Evolutionary conservation across 495 filamentous ascomycete genomes (phyloP).

Genomic region (Penicillium arizonense): DNA sequence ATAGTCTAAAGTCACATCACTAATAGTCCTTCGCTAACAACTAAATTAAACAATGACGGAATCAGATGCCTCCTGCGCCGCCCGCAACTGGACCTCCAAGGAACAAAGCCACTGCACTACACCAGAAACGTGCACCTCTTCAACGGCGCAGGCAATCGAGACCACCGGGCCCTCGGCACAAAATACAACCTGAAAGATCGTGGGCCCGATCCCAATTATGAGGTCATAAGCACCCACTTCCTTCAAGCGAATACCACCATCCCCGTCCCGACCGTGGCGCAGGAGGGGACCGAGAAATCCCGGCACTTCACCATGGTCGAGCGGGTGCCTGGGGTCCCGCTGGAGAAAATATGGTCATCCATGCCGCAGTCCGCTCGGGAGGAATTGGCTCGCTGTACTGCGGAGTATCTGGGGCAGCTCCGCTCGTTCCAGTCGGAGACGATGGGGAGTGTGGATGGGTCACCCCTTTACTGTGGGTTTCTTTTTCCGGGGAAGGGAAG

Average conservation of each 20-base stretch:
- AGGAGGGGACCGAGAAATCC: slow-evolving; percentile 1
- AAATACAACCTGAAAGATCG: slow-evolving; percentile 21
- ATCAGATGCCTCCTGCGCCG: slow-evolving; percentile 8
- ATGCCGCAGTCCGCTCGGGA: slow-evolving; percentile 1
- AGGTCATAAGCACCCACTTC: slow-evolving; percentile 15
- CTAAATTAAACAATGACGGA: slow-evolving; percentile 1
- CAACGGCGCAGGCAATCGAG: not conserved
- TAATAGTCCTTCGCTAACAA: not conserved
- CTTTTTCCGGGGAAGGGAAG: not conserved
- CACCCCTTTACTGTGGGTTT: not conserved
- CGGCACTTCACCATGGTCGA: not conserved
- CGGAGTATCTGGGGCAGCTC: not conserved
- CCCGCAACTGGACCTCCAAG: slow-evolving; percentile 18
- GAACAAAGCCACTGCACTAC: slow-evolving; percentile 6
- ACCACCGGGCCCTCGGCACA: not conserved
- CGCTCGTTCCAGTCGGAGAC: not conserved
- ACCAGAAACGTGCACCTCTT: not conserved
- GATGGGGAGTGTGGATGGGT: not conserved
- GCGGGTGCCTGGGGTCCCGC: slow-evolving; percentile 5
- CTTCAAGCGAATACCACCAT: slow-evolving; percentile 16
- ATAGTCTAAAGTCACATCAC: not conserved
- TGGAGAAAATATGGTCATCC: not conserved
- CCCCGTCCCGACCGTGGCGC: slow-evolving; percentile 3
- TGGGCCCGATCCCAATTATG: slow-evolving; percentile 5
- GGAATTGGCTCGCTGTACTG: not conserved